Evolutionary conservation across 225 moss, liverwort and hornwort species (phyloP), one percentile per base, ranked within the genome.

Genomic region (Sphagnum contortum): DNA sequence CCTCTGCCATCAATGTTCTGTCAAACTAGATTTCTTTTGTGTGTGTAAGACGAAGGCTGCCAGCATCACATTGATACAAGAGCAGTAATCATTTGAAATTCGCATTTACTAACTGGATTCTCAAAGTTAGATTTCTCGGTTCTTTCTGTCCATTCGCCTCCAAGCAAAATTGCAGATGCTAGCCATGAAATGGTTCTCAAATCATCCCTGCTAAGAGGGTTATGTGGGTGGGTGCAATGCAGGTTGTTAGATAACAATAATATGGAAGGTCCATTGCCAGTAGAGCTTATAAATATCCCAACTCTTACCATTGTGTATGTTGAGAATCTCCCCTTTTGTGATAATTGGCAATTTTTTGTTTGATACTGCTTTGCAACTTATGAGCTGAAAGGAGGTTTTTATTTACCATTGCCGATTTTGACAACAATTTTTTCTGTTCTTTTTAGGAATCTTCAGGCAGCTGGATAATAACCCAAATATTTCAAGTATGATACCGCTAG

Each of bases 251-350:
- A 88, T 59, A 66, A 80, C 59, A 92, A 92, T 62, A 63, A 75
- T 29, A 3, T 92, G 44, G 65, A 3, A 7, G 89, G 89, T 29
- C 64, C 68, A 64, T 74, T 92, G 55, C 92, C 92, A 3, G 0
- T 9, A 5, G 70, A 73, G 55, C 77, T 92, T 4, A 74, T 55
- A 48, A 76, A 62, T 58, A 47, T 81, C 57, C 60, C 73, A 4
- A 44, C 1, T n/a, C 60, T 89, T n/a, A 79, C 76, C 48, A 89
- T 92, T 48, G 53, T 92, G 92, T 86, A 74, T 72, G 81, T 71
- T 52, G 52, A 52, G 9, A 52, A 52, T 5, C 9, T 9, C 29
- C 29, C 29, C 29, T n/a, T 9, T 9, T n/a, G 9, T 9, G 9
- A 9, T 9, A 9, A 56, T 9, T n/a, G 55, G n/a, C 9, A 56